Percentiles rank a stretch among this genome's conserved stretches.
These are phyloP conservation scores for Saksenaea vasiformis DNA, from an alignment of 371 early-diverging fungal genomes.

Conservation along the genomic window DNA sequence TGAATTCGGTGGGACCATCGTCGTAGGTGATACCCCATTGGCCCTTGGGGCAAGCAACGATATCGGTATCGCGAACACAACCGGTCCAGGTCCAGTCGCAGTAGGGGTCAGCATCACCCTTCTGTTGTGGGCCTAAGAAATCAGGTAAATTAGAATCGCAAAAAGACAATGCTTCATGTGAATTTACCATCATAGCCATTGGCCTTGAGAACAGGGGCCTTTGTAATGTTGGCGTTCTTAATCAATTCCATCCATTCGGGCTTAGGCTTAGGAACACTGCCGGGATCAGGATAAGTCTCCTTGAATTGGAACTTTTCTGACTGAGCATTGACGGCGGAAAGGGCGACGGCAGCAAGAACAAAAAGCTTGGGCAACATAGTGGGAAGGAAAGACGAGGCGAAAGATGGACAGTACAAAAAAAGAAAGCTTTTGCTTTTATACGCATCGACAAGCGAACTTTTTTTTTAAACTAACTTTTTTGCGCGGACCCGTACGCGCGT, in stretches of 20 bases:
- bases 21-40: constrained; percentile 66
- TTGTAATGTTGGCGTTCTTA: constrained; percentile 33
- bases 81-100: constrained; percentile 63
- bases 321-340: constrained; percentile 18
- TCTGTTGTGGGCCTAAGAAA: constrained; percentile 19
- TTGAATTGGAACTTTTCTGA: constrained; percentile 32
- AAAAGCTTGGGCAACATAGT: constrained; percentile 15
- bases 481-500: constrained; percentile 1
- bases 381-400: constrained; percentile 4
- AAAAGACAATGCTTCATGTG: not conserved
- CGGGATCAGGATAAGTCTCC: constrained; percentile 38
- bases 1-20: constrained; percentile 63
- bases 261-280: constrained; percentile 40
- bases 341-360: constrained; percentile 12
- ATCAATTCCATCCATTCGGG: constrained; percentile 52
- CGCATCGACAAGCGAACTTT: not conserved
- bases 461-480: constrained; percentile 13
- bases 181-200: constrained; percentile 22
- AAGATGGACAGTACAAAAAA: constrained; percentile 4
- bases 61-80: constrained; percentile 48
- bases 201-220: constrained; percentile 41
- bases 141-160: not conserved
- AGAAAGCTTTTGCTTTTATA: constrained; percentile 2
- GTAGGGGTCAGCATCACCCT: constrained; percentile 32
- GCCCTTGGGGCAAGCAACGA: constrained; percentile 56